phyloP scores from a whole-genome alignment of 306 rosid species.

The Cucurbita maxima region DNA sequence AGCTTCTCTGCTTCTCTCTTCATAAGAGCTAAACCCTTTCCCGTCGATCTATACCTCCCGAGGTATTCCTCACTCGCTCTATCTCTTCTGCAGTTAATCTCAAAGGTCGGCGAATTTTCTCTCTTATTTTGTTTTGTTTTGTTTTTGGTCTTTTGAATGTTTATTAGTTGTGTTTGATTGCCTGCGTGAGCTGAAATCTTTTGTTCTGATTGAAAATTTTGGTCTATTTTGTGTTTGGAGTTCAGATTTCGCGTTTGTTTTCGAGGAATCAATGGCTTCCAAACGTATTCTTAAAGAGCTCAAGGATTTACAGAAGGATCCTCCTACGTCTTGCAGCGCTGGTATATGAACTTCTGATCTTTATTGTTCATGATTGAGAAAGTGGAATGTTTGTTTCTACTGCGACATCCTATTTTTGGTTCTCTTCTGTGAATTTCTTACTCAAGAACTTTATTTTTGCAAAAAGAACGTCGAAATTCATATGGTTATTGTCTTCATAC shows the following conservation, averaged over 20 bases:
- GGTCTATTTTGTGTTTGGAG: background rate
- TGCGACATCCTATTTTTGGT: background rate
- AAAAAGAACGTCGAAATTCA: background rate
- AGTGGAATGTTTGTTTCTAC: background rate
- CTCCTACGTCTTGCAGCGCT: slow-evolving; percentile 84
- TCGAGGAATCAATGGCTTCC: slow-evolving; percentile 40
- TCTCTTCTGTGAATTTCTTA: background rate
- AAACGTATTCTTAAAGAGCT: slow-evolving; percentile 80
- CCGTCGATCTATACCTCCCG: background rate
- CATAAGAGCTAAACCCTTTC: background rate
- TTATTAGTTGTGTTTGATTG: background rate
- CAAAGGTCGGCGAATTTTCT: background rate
- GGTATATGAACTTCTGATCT: slow-evolving; percentile 19
- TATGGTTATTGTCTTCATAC: background rate
- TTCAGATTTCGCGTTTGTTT: background rate
- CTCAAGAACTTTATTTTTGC: background rate
- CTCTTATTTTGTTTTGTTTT: too few species aligned
- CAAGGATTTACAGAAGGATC: slow-evolving; percentile 89
- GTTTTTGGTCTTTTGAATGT: background rate
- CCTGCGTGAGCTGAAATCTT: slow-evolving; percentile 6
- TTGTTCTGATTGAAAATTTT: background rate
- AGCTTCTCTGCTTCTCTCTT: background rate
- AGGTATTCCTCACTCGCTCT: background rate
- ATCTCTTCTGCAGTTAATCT: background rate
- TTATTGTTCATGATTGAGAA: too few species aligned